Evolutionary conservation across 805 yeast species (phyloP), one percentile per base, ranked within the genome.

Genomic region (Barnettozyma sp.): DNA sequence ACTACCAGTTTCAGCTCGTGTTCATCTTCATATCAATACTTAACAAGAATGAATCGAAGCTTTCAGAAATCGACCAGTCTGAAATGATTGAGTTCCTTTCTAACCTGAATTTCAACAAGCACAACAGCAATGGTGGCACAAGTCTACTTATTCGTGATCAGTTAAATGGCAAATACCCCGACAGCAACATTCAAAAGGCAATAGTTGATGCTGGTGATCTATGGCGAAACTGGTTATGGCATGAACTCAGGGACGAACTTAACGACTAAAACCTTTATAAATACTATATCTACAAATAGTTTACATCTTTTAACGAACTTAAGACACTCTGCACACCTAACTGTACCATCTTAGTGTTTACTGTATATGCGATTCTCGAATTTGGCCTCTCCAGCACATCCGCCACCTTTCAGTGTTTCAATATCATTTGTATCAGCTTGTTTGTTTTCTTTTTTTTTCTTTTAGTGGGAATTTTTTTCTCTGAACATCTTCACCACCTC

Each of bases 11-110:
- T 21, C 87, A 82, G 60, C 67, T 86, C 22, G 60, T 82, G 1
- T 88, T 86, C 51, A 72, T 83, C 3, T 76, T 84, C 33, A 63
- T 87, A 32, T 84, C 96, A 1, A 72, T 88, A 26, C 63, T 88
- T 45, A 84, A 84, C 57, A 78, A 90, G 34, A 80, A 81, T 56
- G 88, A 82, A 48, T 75, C 76, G 46, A 76, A 82, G 26, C 66
- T 88, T 36, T 69, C 84, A 44, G 97, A 88, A 54, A 77, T 87
- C 44, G 97, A 88, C 51, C 94, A 85, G 54, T 78, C 83, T 44
- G 97, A 88, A 59, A 84, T 86, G 30, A 68, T 87, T 25, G 94
- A 87, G 53, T 76, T 77, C 45, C 66, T 88, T 42, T 74, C 75
- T 42, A 71, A 78, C 35, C 52, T 38, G 32, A 43, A 32, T 18